phyloP scores from a whole-genome alignment of 2,329 filamentous ascomycete species.

The Ilyonectria sp. region DNA sequence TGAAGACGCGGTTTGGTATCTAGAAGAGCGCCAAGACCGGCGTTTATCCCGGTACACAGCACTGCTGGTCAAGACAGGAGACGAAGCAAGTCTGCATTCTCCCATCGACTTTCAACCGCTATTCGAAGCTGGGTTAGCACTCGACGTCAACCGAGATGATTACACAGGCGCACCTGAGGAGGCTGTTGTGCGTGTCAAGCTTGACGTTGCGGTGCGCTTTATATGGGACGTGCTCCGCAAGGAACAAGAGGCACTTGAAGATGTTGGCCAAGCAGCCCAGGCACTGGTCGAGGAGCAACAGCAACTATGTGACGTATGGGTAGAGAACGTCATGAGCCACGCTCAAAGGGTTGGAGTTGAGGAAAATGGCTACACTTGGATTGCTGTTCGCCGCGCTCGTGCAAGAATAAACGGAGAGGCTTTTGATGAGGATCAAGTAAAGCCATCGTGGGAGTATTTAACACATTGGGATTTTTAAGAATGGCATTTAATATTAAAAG shows the following conservation, averaged over 20 bases:
- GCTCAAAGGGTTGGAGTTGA: not conserved
- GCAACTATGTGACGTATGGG: constrained; percentile 1
- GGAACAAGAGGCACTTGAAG: not conserved
- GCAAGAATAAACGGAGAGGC: constrained; percentile 9
- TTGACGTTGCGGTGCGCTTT: constrained; percentile 5
- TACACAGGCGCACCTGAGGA: constrained; percentile 6
- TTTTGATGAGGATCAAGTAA: constrained; percentile 8
- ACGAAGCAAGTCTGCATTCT: not conserved
- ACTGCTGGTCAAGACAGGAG: constrained; percentile 5
- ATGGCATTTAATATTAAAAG: not conserved
- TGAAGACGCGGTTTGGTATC: not conserved
- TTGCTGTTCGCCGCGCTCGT: not conserved
- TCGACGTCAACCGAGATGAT: constrained; percentile 12
- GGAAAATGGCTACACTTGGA: not conserved
- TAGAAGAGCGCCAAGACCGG: not conserved
- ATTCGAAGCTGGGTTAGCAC: constrained; percentile 2
- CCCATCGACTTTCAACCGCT: constrained; percentile 13
- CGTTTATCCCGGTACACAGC: not conserved
- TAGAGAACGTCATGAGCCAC: not conserved
- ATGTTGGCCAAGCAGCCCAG: not conserved
- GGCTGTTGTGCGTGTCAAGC: constrained; percentile 5
- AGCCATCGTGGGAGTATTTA: not conserved
- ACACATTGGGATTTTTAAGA: not conserved
- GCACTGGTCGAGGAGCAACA: constrained; percentile 1
- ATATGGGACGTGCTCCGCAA: not conserved